phyloP scores from a whole-genome alignment of 768 basidiomycete genomes.

The Nidularia sp. region DNA sequence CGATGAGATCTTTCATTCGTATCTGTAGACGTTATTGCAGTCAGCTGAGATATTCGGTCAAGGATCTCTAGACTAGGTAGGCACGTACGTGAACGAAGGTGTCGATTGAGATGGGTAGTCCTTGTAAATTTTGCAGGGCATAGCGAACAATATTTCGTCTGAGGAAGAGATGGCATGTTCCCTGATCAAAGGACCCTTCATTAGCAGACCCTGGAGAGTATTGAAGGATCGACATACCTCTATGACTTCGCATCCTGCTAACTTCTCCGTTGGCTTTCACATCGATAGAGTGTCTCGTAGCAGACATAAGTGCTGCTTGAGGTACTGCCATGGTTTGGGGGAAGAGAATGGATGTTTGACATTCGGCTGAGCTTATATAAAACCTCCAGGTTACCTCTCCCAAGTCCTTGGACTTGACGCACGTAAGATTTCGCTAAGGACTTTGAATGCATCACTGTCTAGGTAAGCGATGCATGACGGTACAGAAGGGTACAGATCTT shows the following conservation, averaged over 20 bases:
- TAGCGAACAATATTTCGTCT: constrained; percentile 63
- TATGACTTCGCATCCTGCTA: constrained; percentile 38
- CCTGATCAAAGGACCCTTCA: constrained; percentile 33
- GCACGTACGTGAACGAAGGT: constrained; percentile 64
- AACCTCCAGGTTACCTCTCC: too few relatives aligned
- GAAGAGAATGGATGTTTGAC: constrained; percentile 14
- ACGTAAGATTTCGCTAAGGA: too few relatives aligned
- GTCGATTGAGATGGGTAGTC: constrained; percentile 70
- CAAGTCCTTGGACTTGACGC: too few relatives aligned
- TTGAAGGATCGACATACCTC: constrained; percentile 19
- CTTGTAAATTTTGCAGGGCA: constrained; percentile 75
- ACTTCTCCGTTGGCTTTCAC: constrained; percentile 38
- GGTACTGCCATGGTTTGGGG: constrained; percentile 21
- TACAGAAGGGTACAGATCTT: too few relatives aligned
- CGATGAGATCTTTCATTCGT: constrained; percentile 63
- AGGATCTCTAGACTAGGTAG: background rate
- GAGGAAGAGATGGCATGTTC: constrained; percentile 68
- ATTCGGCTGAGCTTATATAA: constrained; percentile 27
- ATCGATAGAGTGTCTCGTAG: constrained; percentile 25
- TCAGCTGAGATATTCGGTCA: background rate
- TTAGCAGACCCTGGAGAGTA: background rate
- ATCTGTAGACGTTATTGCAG: constrained; percentile 33
- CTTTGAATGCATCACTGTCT: too few relatives aligned
- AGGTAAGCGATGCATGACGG: too few relatives aligned
- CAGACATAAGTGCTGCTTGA: constrained; percentile 19